Conservation (phyloP, 345 rosid species). For the Arabis alpina region DNA sequence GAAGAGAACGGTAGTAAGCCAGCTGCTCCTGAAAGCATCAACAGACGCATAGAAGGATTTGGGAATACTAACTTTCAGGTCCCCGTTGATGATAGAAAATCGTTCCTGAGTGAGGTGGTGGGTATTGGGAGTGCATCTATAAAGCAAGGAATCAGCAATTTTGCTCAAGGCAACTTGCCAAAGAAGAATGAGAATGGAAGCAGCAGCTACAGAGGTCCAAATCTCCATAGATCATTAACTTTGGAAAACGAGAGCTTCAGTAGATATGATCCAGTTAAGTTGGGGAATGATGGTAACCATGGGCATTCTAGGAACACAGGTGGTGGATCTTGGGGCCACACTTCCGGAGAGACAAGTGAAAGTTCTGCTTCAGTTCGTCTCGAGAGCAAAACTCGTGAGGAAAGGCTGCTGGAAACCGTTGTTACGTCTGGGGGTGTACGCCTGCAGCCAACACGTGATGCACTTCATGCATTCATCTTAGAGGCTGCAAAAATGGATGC, state of each 20-base stretch:
- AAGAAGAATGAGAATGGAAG: constrained; percentile 78
- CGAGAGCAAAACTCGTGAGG: constrained; percentile 81
- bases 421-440: constrained; percentile 97
- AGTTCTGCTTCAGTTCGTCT: constrained; percentile 55
- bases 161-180: constrained; percentile 67
- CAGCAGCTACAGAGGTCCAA: constrained; percentile 74
- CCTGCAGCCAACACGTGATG: constrained; percentile 94
- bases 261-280: constrained; percentile 71
- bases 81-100: constrained; percentile 80
- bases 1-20: constrained; percentile 77
- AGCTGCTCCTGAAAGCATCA: constrained; percentile 62
- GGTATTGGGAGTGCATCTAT: constrained; percentile 95
- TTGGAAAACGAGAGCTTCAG: constrained; percentile 63
- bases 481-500: constrained; percentile 92
- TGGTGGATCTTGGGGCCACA: constrained; percentile 69
- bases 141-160: constrained; percentile 84
- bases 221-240: constrained; percentile 89
- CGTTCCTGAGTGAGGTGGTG: constrained; percentile 92
- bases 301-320: constrained; percentile 49
- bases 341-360: constrained; percentile 53
- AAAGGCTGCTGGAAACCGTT: constrained; percentile 84
- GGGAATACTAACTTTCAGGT: constrained; percentile 83
- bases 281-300: constrained; percentile 59
- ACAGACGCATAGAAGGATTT: constrained; percentile 87
- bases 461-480: constrained; percentile 72